Evolutionary conservation across 2,329 filamentous ascomycete species (phyloP).

Genomic region (Hymenotorrendiella dingleyae): DNA sequence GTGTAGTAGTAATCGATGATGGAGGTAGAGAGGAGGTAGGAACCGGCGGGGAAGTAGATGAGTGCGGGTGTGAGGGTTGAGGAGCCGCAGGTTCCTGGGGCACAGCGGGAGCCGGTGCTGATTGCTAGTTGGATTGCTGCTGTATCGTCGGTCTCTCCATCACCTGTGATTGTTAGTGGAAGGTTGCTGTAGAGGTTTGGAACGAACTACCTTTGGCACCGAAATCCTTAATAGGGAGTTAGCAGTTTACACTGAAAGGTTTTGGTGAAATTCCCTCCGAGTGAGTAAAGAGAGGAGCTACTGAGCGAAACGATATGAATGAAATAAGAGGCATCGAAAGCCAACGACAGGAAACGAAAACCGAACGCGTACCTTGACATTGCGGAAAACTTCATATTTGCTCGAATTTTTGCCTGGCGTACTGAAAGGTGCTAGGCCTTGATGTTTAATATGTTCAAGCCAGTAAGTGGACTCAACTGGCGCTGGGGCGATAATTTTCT

Average conservation of each 20-base stretch:
- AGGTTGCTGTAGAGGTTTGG: constrained; percentile 39
- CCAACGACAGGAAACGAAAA: too few relatives aligned
- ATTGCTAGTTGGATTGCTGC: constrained; percentile 64
- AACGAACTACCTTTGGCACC: constrained; percentile 18
- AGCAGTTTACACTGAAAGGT: too few relatives aligned
- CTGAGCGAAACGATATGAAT: too few relatives aligned
- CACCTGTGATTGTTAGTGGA: constrained; percentile 66
- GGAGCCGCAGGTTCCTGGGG: constrained; percentile 34
- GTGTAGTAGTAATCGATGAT: constrained; percentile 22
- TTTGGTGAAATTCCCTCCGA: too few relatives aligned
- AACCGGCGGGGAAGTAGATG: constrained; percentile 25
- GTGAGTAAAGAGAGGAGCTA: too few relatives aligned
- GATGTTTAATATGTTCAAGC: constrained; percentile 18
- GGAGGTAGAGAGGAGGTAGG: constrained; percentile 22
- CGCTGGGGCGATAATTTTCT: too few relatives aligned
- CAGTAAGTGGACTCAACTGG: too few relatives aligned
- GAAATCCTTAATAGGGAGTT: constrained; percentile 21
- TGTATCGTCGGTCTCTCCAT: constrained; percentile 71
- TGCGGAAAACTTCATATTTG: constrained; percentile 17
- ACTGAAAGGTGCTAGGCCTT: constrained; percentile 15
- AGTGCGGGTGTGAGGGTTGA: constrained; percentile 41
- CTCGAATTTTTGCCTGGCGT: not conserved
- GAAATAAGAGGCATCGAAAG: too few relatives aligned
- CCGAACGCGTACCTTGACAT: too few relatives aligned
- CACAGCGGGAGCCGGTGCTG: constrained; percentile 16